These are phyloP conservation scores for Apiospora aurea DNA, from an alignment of 2,329 filamentous ascomycete genomes.

Conservation along the genomic window DNA sequence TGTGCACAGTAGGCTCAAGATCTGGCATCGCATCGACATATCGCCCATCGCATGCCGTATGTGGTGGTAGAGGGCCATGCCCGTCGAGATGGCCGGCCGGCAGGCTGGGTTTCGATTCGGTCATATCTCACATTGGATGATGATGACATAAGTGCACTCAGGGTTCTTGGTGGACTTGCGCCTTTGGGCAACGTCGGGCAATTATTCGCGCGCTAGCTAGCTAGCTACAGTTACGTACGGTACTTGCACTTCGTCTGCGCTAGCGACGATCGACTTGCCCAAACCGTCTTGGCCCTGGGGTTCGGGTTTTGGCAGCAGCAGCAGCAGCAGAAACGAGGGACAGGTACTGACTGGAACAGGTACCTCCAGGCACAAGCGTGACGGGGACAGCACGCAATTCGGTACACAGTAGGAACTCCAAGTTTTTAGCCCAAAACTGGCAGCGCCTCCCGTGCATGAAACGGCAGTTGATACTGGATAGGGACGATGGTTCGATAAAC, in stretches of 20 bases:
- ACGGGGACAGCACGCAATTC: not conserved
- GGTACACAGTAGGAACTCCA: not conserved
- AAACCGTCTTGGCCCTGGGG: slow-evolving; percentile 11
- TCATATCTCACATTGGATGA: not conserved
- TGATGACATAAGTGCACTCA: slow-evolving; percentile 18
- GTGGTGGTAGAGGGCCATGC: not conserved
- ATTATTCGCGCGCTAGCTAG: not conserved
- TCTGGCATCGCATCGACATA: not conserved
- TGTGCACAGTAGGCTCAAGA: not conserved
- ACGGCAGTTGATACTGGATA: slow-evolving; percentile 19
- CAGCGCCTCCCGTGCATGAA: slow-evolving; percentile 16
- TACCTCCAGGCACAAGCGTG: not conserved
- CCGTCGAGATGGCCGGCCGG: slow-evolving; percentile 9
- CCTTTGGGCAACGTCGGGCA: slow-evolving; percentile 4
- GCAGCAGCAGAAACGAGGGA: not conserved
- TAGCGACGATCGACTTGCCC: slow-evolving; percentile 1
- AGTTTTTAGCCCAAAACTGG: not conserved
- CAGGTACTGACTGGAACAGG: too few species aligned
- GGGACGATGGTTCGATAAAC: slow-evolving; percentile 20
- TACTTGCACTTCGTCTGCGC: not conserved
- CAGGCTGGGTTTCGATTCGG: slow-evolving; percentile 4
- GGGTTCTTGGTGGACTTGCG: not conserved
- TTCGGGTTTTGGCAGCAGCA: not conserved
- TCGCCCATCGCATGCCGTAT: not conserved
- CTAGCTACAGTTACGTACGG: slow-evolving; percentile 10